Conservation (phyloP, 176 grass and related monocot species). For the Chrysopogon serrulatus region DNA sequence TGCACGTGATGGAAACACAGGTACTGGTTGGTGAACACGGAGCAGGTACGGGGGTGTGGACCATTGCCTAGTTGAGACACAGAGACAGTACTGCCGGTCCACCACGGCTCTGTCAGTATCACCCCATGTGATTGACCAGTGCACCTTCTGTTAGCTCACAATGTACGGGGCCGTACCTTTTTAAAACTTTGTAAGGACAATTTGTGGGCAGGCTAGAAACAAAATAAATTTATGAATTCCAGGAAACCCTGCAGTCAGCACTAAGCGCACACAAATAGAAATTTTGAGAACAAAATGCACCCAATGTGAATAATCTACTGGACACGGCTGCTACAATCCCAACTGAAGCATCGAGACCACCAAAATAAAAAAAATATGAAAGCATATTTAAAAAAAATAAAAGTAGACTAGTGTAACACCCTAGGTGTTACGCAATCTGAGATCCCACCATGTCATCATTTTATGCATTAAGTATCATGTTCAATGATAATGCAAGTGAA, state of each 20-base stretch:
- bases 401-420: too few relatives aligned
- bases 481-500: too few relatives aligned
- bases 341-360: background rate
- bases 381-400: background rate
- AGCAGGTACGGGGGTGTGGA: conserved; percentile 19
- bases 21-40: conserved; percentile 16
- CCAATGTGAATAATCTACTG: background rate
- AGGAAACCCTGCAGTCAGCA: background rate
- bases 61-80: background rate
- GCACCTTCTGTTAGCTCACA: background rate
- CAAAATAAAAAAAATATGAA: background rate
- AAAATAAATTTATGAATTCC: background rate
- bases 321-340: background rate
- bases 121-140: background rate
- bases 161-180: background rate
- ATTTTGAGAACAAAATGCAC: background rate
- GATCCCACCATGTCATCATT: too few relatives aligned
- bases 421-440: too few relatives aligned
- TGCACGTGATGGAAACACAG: background rate
- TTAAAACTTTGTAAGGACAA: background rate
- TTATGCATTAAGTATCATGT: too few relatives aligned
- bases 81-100: background rate
- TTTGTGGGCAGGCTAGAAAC: background rate
- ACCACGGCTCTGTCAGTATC: background rate
- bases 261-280: background rate